Evolutionary conservation across 352 stramenopile genomes (phyloP), one percentile per base, ranked within the genome.

Genomic region (Pythium vanterpoolii): DNA sequence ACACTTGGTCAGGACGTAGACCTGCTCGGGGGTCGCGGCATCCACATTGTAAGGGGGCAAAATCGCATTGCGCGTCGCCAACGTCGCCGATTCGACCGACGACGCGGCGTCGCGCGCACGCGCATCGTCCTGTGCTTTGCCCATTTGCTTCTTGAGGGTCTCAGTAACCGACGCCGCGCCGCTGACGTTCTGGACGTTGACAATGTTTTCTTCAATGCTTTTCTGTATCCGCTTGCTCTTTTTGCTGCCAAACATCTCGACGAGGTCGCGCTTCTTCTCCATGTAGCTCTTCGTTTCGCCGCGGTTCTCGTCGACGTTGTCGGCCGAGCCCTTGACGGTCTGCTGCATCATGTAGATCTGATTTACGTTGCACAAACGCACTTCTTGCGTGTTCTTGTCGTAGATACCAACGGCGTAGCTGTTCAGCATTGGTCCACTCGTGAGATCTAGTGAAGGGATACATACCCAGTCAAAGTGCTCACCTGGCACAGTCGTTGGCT

Each of bases 301-400:
- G 36, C 71, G 72, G 59, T 86, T 79, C 54, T 88, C 79, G 57
- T 89, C 73, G 38, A 88, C 69, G 28, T 90, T 84, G 56, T 90
- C 79, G 10, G 66, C 76, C 16, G 71, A 67, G 46, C 82, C 81
- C 66, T 91, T 91, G 39, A 92, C 74, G 18, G 66, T 83, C 59
- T 94, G 84, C 55, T 94, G 84, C 82, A 94, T 87, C 47, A 94
- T 82, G 70, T 94, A 94, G 54, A 94, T 65, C 73, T 94, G 84
- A 34, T 75, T 62, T 23, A 94, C 76, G 68, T 92, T 90, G 72
- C 74, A 89, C 28, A 94, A 56, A 27, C 82, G 78, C 40, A 94
- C 84, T 33, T 86, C 74, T 46, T 79, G 74, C 14, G 76, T 88
- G 56, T 74, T 77, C 69, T 85, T 89, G 66, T 94, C 84, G 42